These are phyloP conservation scores for Sutorius eximius DNA, from an alignment of 1,284 basidiomycete genomes.

Conservation along the genomic window DNA sequence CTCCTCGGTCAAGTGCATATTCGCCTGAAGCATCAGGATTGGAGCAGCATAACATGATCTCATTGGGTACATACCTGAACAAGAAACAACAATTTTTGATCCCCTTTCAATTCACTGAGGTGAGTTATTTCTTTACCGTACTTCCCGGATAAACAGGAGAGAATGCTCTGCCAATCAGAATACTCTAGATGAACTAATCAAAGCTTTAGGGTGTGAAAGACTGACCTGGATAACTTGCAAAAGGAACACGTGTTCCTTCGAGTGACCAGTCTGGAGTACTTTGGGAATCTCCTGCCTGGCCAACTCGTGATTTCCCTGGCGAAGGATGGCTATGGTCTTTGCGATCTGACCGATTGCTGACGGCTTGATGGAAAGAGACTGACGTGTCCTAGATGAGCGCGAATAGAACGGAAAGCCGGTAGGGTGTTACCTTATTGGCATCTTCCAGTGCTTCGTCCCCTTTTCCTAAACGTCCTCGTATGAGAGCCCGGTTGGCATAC, in stretches of 20 bases:
- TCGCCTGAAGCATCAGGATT: neutral
- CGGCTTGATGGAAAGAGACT: neutral
- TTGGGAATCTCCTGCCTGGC: neutral
- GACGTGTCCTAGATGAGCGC: neutral
- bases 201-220: neutral
- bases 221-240: neutral
- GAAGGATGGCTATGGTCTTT: neutral
- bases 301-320: neutral
- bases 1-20: neutral
- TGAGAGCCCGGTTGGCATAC: conserved; percentile 15
- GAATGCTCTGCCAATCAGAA: neutral
- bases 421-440: neutral
- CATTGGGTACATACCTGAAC: neutral
- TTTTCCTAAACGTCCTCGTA: neutral
- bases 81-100: neutral
- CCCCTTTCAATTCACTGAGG: neutral
- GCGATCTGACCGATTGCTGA: neutral
- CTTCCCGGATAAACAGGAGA: neutral
- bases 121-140: neutral
- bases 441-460: neutral
- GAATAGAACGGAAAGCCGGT: neutral
- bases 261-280: neutral
- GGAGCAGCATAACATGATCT: no score
- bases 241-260: neutral
- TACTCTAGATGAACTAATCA: neutral